These are phyloP conservation scores for Candida insectorum DNA, from an alignment of 805 yeast species.

Conservation along the genomic window DNA sequence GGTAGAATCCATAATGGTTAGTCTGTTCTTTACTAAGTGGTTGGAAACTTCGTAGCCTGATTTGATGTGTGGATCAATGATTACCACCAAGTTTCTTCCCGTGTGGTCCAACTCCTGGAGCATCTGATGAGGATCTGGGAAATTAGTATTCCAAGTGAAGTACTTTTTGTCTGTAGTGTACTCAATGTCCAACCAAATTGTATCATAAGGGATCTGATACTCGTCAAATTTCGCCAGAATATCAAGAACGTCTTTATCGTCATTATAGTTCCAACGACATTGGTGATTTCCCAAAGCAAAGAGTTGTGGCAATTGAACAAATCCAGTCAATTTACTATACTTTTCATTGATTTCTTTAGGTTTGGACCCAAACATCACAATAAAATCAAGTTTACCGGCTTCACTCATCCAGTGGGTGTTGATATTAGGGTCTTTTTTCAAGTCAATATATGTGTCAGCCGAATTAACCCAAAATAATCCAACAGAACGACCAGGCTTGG, in stretches of 20 bases:
- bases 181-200: conserved; percentile 93
- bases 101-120: conserved; percentile 59
- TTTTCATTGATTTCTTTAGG: conserved; percentile 54
- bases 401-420: conserved; percentile 93
- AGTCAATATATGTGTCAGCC: conserved; percentile 89
- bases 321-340: conserved; percentile 74
- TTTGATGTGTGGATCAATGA: conserved; percentile 91
- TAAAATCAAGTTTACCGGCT: conserved; percentile 75
- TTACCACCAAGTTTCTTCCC: conserved; percentile 77
- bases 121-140: conserved; percentile 75
- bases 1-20: conserved; percentile 45
- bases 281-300: conserved; percentile 91
- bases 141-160: conserved; percentile 83
- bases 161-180: conserved; percentile 84
- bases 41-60: conserved; percentile 65
- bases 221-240: conserved; percentile 70
- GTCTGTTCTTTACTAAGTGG: conserved; percentile 34
- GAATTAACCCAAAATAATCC: conserved; percentile 91
- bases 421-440: conserved; percentile 39
- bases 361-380: conserved; percentile 59
- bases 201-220: conserved; percentile 77
- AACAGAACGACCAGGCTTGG: conserved; percentile 51
- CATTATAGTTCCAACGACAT: conserved; percentile 96
- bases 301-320: conserved; percentile 65
- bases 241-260: conserved; percentile 77